Evolutionary conservation across 768 basidiomycete species (phyloP), one percentile per base, ranked within the genome.

Genomic region (Boletus subcaerulescens): DNA sequence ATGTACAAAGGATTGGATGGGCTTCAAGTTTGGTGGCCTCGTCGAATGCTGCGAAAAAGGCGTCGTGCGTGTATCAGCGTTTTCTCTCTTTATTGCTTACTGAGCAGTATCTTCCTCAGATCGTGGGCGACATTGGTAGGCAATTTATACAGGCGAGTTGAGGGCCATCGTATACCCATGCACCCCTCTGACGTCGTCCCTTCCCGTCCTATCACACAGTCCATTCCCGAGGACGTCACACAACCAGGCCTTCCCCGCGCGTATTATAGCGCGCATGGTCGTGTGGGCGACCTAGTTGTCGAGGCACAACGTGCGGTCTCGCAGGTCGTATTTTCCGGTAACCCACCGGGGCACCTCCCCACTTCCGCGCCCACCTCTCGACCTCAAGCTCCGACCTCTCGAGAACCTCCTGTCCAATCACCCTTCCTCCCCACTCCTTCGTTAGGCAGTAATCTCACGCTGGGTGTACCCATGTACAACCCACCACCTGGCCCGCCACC

Each of bases 41-140:
- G 70, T 86, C 43, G 94, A 97, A 69, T 85, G 83, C 53, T 88
- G 86, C 50, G 89, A 94, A 73, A 95, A 91, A 71, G 88, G 91
- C 52, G 73, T 65, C 39, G 80, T 84, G 41, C 38, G 80, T 71
- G 24, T 22, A 39, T 32, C 22, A 29, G 29, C 45, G 26, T 18
- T 24, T 44, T 0, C 26, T 26, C 18, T 22, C 33, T 45, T 51
- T 36, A 26, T 33, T 48, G 40, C 24, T 8, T 17, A 33, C 39
- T 48, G 38, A 59, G 5, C n/a, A 26, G 11, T 39, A 20, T 4
- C 29, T 8, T 20, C 31, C 35, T 26, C 51, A 80, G 74, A 77
- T 81, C 36, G 77, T 78, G 26, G 80, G 80, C 15, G 75, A 80
- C 41, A 66, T 80, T 12, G 81, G 80, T 14, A 81, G 76, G 62